Percentiles rank a stretch among this genome's conserved stretches.
phyloP scores from a whole-genome alignment of 495 filamentous ascomycete species.

The Xylaria nigripes region DNA sequence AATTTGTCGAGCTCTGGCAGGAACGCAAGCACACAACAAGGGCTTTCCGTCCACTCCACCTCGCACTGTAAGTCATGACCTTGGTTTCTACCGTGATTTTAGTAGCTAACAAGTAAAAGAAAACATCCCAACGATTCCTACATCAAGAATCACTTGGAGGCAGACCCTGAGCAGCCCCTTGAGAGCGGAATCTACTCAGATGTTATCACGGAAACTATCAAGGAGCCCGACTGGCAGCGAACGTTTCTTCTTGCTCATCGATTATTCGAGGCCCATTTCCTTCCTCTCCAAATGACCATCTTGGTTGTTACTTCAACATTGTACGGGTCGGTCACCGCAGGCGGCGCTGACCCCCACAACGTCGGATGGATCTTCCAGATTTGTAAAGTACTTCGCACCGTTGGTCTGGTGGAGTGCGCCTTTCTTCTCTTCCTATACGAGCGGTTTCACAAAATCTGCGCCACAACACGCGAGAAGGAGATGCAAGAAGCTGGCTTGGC shows the following conservation, averaged over 20 bases:
- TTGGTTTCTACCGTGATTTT: background rate
- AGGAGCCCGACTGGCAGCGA: slow-evolving; percentile 37
- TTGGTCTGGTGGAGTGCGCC: slow-evolving; percentile 52
- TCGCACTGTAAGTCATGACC: slow-evolving; percentile 31
- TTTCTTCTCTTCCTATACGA: slow-evolving; percentile 56
- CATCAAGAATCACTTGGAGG: slow-evolving; percentile 36
- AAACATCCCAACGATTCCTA: slow-evolving; percentile 39
- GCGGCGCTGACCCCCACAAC: slow-evolving; percentile 37
- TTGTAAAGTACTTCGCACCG: slow-evolving; percentile 49
- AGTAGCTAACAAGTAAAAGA: slow-evolving; percentile 12
- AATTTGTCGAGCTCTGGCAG: slow-evolving; percentile 40
- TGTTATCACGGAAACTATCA: slow-evolving; percentile 37
- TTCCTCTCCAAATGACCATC: slow-evolving; percentile 54
- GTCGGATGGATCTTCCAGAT: slow-evolving; percentile 46
- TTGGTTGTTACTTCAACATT: slow-evolving; percentile 51
- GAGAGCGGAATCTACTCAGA: slow-evolving; percentile 43
- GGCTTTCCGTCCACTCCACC: slow-evolving; percentile 45
- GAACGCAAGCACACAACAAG: slow-evolving; percentile 42
- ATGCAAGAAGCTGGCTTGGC: slow-evolving; percentile 53
- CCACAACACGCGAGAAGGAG: slow-evolving; percentile 49
- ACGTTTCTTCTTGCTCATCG: slow-evolving; percentile 47
- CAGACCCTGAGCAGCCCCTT: slow-evolving; percentile 27
- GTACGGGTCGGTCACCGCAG: slow-evolving; percentile 43
- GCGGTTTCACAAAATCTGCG: slow-evolving; percentile 49
- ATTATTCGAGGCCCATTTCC: slow-evolving; percentile 61